Conservation (phyloP, 2,329 filamentous ascomycete species). For the Aspergillus hiratsukae region DNA sequence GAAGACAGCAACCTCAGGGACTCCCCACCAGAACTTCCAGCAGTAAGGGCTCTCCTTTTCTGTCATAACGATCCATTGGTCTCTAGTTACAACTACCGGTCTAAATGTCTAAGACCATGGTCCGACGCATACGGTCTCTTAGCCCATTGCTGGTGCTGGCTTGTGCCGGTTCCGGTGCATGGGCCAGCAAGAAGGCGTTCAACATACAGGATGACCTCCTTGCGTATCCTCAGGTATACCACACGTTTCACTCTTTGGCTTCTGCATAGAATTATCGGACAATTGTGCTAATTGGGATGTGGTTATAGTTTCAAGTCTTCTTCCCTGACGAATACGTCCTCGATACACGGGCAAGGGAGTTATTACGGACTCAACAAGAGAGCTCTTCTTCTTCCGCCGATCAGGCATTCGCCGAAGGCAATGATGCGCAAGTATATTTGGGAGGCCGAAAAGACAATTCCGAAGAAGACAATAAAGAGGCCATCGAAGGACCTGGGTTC, state of each 20-base stretch:
- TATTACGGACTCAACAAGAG: slow-evolving; percentile 37
- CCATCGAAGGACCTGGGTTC: slow-evolving; percentile 13
- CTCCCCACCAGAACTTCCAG: not conserved
- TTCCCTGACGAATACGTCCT: slow-evolving; percentile 70
- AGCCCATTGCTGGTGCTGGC: slow-evolving; percentile 30
- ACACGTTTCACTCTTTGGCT: not conserved
- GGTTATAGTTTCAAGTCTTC: slow-evolving; percentile 68
- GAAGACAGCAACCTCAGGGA: not conserved
- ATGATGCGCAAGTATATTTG: slow-evolving; percentile 24
- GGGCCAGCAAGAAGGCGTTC: slow-evolving; percentile 60
- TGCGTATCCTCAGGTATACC: slow-evolving; percentile 74
- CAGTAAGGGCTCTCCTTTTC: slow-evolving; percentile 8
- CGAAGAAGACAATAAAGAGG: slow-evolving; percentile 57
- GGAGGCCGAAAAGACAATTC: slow-evolving; percentile 6
- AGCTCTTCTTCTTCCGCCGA: slow-evolving; percentile 13
- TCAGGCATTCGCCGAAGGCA: slow-evolving; percentile 9
- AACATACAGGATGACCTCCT: slow-evolving; percentile 85
- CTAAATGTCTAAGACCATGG: slow-evolving; percentile 19
- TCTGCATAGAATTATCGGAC: not conserved
- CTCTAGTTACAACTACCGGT: not conserved
- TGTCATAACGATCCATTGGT: not conserved
- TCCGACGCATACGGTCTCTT: slow-evolving; percentile 16
- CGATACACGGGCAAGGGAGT: slow-evolving; percentile 62
- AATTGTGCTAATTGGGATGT: slow-evolving; percentile 1
- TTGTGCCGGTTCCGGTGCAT: slow-evolving; percentile 30